Base-by-base conservation (phyloP, 2,329 filamentous ascomycete species). In the Pseudocercospora pini-densiflorae region DNA sequence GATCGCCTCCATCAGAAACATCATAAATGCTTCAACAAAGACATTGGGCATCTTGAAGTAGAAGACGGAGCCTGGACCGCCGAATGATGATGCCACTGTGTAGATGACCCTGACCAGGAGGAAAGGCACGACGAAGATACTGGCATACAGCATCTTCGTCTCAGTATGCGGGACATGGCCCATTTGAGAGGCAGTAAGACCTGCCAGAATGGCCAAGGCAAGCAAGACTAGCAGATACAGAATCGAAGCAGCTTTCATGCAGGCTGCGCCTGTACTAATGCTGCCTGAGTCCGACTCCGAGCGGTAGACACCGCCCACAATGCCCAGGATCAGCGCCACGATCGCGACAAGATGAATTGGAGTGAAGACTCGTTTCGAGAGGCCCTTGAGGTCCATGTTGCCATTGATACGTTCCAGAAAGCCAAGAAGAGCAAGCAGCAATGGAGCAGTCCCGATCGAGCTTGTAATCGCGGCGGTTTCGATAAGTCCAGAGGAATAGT, bases 61-160 rank as follows among this genome's bases (percentile, higher is more conserved):
- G 59, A 75, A 74, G 60, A 70, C 51, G 3, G 65, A 68, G 23
- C 67, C 64, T 14, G 61, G 23, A n/a, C 59, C 63, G 10, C 65
- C 62, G 59, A 72, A 76, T 24, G 61, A 64, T 10, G 67, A 63
- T 3, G 66, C 59, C 12, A 75, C 60, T 45, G 75, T 68, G 73
- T 80, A 69, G 74, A 79, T 62, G 72, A 81, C 64, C 75, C 79
- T n/a, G 72, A 80, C 62, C 72, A 77, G 47, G 53, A 77, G 59
- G 66, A 76, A 63, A 27, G 74, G 67, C 65, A 77, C 24, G 45
- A 73, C 68, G 67, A 70, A 24, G 67, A 76, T 43, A 51, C 64
- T 66, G n/a, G 74, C 71, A 58, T 66, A 55, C 21, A 73, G 8
- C n/a, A 77, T 70, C 27, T 64, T 65, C 21, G 62, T 62, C 36